A percentile compares a stretch with the other conserved stretches of the same genome.
Conservation (phyloP, 441 rosid species). For the Erodium trifolium region DNA sequence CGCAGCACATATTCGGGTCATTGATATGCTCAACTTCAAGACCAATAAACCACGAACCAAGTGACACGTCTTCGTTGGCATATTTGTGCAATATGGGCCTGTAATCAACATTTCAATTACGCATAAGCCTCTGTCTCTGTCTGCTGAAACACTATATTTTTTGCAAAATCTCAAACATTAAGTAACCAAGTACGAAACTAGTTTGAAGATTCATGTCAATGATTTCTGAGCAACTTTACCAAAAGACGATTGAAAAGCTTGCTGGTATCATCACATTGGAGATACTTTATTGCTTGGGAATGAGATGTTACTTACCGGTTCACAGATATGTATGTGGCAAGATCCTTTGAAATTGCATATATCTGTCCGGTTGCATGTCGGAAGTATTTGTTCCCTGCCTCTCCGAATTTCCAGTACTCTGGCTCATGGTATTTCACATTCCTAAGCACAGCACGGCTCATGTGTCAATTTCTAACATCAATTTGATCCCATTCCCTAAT, state of each 20-base stretch:
- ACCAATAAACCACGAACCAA: slow-evolving; percentile 91
- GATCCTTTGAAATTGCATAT: slow-evolving; percentile 85
- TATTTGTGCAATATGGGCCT: slow-evolving; percentile 79
- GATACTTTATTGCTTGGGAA: too few species aligned
- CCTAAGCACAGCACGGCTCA: slow-evolving; percentile 25
- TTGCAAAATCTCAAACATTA: too few species aligned
- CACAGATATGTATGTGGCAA: slow-evolving; percentile 67
- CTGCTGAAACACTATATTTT: too few species aligned
- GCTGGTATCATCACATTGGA: too few species aligned
- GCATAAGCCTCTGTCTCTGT: neutral
- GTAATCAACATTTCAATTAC: slow-evolving; percentile 18
- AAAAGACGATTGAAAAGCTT: too few species aligned
- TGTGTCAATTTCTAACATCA: neutral
- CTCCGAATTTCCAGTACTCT: slow-evolving; percentile 96
- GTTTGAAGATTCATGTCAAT: too few species aligned
- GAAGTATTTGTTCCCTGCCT: slow-evolving; percentile 85
- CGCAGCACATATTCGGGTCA: slow-evolving; percentile 79
- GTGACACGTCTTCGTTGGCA: slow-evolving; percentile 90
- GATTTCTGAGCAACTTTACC: too few species aligned
- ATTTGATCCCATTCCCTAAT: too few species aligned
- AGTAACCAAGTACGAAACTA: too few species aligned
- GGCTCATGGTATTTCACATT: slow-evolving; percentile 89
- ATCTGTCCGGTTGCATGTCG: slow-evolving; percentile 97
- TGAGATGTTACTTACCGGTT: slow-evolving; percentile 50
- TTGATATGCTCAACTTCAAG: slow-evolving; percentile 91